Evolutionary conservation across 768 basidiomycete species (phyloP), one percentile per base, ranked within the genome.

Genomic region (Pleurotus djamor): DNA sequence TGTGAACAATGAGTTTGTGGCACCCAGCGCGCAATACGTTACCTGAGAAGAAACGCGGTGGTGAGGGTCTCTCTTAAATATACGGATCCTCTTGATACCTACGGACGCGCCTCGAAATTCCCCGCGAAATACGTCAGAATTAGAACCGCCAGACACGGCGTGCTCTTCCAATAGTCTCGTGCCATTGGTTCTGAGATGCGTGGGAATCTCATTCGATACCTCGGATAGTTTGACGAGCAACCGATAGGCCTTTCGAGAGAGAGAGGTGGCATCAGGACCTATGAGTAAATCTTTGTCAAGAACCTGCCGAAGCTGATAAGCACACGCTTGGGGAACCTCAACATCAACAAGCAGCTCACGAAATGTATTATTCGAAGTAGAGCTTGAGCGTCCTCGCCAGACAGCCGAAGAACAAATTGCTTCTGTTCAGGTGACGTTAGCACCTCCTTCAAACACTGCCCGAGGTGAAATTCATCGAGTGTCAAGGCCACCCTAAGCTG

Each of bases 311-410:
- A 5, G 16, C 7, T 12, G 2, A 2, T 35, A 2, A 21, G 13
- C 49, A 10, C 12, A 8, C 3, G 21, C 5, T 9, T 5, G 28
- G 9, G 28, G 32, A 2, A 50, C 21, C 21, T 28, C 21, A 1
- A 3, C 3, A 28, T 1, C 21, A 32, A 2, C 13, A 50, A 50
- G 49, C n/a, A 48, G 28, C 47, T 4, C 14, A 58, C 57, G 35
- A 47, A 47, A 32, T 58, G 57, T 32, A 58, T 58, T 10, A 58
- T 34, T 17, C 41, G 37, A n/a, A 58, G 21, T 32, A 58, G 32
- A 14, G 44, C 34, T 17, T 58, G 44, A 48, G 57, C 57, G n/a
- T 58, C 48, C 12, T 58, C 57, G 9, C 45, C 57, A 21, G 21
- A 17, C 16, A 58, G 37, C 7, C 13, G 4, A 12, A 47, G 28